Conservation (phyloP, 2,329 filamentous ascomycete genomes). For the Trichoderma oligosporum region DNA sequence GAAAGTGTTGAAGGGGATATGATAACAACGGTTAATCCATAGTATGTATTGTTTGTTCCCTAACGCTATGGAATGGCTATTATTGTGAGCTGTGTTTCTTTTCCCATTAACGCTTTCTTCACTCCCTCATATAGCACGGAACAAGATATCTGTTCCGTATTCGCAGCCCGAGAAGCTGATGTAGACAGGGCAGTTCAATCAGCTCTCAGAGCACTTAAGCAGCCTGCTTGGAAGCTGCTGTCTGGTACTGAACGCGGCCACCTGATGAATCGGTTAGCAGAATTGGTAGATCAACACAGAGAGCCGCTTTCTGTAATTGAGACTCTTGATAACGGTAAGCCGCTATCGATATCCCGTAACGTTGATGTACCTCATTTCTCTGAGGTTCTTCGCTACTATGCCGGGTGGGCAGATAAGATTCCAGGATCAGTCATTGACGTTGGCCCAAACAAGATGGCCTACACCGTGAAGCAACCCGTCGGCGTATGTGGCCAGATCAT, state of each 20-base stretch:
- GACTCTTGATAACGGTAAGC: slow-evolving; percentile 79
- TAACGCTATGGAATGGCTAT: slow-evolving; percentile 64
- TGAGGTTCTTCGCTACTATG: slow-evolving; percentile 66
- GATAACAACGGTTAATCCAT: slow-evolving; percentile 65
- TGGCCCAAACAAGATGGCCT: slow-evolving; percentile 66
- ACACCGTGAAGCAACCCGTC: slow-evolving; percentile 71
- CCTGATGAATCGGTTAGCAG: slow-evolving; percentile 66
- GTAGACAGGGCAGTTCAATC: slow-evolving; percentile 67
- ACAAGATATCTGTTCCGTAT: slow-evolving; percentile 65
- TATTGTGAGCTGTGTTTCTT: slow-evolving; percentile 41
- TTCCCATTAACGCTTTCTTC: not conserved
- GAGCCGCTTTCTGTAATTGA: slow-evolving; percentile 52
- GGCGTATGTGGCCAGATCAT: slow-evolving; percentile 76
- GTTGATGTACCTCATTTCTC: slow-evolving; percentile 55
- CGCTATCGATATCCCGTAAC: slow-evolving; percentile 60
- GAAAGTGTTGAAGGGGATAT: slow-evolving; percentile 61
- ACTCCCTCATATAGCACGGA: slow-evolving; percentile 46
- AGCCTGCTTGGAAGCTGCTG: slow-evolving; percentile 64
- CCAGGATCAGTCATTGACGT: slow-evolving; percentile 75
- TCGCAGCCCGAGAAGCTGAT: slow-evolving; percentile 63
- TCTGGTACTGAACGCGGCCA: slow-evolving; percentile 64
- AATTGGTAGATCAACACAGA: slow-evolving; percentile 63
- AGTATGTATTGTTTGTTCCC: slow-evolving; percentile 39
- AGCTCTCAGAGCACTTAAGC: slow-evolving; percentile 64
- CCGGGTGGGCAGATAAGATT: slow-evolving; percentile 75